Conservation (phyloP, 2,329 filamentous ascomycete species). For the Colletotrichum sp. region DNA sequence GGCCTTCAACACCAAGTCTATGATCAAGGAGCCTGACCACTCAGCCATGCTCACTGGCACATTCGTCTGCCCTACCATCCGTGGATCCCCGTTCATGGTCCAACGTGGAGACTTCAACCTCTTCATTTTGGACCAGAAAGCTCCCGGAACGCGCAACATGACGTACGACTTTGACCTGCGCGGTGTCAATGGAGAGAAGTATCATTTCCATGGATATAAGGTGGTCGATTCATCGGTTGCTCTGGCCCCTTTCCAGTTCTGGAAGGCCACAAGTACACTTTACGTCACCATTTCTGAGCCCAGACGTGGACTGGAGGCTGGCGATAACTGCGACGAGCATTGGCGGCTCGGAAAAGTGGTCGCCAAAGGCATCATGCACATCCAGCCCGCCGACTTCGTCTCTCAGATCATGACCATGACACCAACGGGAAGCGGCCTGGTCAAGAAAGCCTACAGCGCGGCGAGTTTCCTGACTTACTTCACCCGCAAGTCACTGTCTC, state of each 20-base stretch:
- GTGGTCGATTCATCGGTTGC: conserved; percentile 65
- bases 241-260: conserved; percentile 60
- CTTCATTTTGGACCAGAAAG: conserved; percentile 56
- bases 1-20: conserved; percentile 54
- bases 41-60: conserved; percentile 62
- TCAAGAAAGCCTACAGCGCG: conserved; percentile 49
- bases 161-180: conserved; percentile 67
- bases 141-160: conserved; percentile 62
- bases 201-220: conserved; percentile 68
- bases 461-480: conserved; percentile 62
- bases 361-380: conserved; percentile 65
- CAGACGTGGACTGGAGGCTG: conserved; percentile 26
- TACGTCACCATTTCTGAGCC: conserved; percentile 62
- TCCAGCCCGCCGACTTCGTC: conserved; percentile 57
- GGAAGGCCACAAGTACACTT: conserved; percentile 66
- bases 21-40: conserved; percentile 53
- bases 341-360: conserved; percentile 49
- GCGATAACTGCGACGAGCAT: conserved; percentile 37
- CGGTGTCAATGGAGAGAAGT: conserved; percentile 53
- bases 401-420: conserved; percentile 60
- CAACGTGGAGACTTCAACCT: conserved; percentile 62
- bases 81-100: conserved; percentile 65
- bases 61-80: conserved; percentile 59
- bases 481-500: conserved; percentile 53
- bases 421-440: conserved; percentile 50